phyloP scores from a whole-genome alignment of 23 red algal genomes.

The Chondrus crispus region DNA sequence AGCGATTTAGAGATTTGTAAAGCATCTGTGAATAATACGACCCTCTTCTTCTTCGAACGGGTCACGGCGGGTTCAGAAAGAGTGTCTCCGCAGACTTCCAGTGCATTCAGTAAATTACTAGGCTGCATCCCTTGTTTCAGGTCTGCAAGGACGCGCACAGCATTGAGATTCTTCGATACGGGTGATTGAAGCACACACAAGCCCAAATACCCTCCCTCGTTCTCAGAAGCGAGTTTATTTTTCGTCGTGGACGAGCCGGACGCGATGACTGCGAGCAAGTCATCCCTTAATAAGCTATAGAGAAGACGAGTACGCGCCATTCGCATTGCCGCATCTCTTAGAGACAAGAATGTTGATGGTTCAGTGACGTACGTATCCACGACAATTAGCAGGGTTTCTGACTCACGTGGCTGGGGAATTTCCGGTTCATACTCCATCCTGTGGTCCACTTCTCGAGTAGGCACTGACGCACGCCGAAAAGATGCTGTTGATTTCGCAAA shows the following conservation, averaged over 20 bases:
- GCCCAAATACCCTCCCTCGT: background rate
- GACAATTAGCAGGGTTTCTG: conserved; percentile 15
- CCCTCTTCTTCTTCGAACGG: background rate
- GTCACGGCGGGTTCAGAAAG: conserved; percentile 5
- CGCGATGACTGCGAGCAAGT: conserved; percentile 16
- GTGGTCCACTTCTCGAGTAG: too few species aligned
- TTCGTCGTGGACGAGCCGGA: conserved; percentile 12
- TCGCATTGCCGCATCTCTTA: conserved; percentile 5
- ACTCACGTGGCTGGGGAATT: background rate
- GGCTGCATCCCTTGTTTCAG: background rate
- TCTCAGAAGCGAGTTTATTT: conserved; percentile 10
- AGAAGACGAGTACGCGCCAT: conserved; percentile 39
- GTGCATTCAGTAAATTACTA: conserved; percentile 31
- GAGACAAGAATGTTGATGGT: background rate
- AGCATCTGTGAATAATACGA: conserved; percentile 29
- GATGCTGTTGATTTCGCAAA: too few species aligned
- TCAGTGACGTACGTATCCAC: background rate
- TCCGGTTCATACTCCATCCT: background rate
- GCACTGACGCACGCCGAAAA: too few species aligned
- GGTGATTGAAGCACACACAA: conserved; percentile 22
- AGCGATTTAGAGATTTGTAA: background rate
- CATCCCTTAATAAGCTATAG: conserved; percentile 1
- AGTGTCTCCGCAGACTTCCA: conserved; percentile 18
- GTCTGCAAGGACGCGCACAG: background rate
- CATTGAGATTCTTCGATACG: background rate